Conservation (phyloP, 495 filamentous ascomycete genomes). For the Staphylotrichum longicolle region DNA sequence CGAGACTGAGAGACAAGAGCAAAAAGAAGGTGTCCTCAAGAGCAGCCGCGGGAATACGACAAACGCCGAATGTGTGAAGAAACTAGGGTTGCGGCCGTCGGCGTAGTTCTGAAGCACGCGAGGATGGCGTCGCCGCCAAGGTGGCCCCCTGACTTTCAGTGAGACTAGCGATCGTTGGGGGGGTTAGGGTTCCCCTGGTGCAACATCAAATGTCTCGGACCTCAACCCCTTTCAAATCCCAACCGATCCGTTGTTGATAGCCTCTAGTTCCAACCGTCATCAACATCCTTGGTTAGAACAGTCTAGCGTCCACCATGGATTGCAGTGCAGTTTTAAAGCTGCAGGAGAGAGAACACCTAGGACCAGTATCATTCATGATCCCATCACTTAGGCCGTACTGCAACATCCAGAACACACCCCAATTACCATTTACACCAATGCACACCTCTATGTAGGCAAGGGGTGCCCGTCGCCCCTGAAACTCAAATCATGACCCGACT, state of each 20-base stretch:
- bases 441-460: constrained; percentile 19
- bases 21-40: neutral
- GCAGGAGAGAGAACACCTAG: too few species aligned
- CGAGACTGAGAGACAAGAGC: neutral
- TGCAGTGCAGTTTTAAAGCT: too few species aligned
- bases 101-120: neutral
- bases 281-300: too few species aligned
- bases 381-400: neutral
- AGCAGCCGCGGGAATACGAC: neutral
- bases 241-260: neutral
- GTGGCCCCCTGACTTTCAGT: neutral
- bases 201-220: too few species aligned
- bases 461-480: neutral
- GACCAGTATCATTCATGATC: too few species aligned
- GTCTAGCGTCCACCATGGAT: too few species aligned
- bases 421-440: constrained; percentile 20
- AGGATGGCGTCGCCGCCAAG: neutral
- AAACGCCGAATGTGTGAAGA: neutral
- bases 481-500: constrained; percentile 15
- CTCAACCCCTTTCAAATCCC: too few species aligned
- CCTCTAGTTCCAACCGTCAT: neutral
- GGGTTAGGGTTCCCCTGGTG: constrained; percentile 11
- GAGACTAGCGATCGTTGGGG: neutral
- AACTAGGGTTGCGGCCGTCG: constrained; percentile 2
- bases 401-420: neutral